Conservation (phyloP, 208 protist genomes). For the Leishmania gerbilli region DNA sequence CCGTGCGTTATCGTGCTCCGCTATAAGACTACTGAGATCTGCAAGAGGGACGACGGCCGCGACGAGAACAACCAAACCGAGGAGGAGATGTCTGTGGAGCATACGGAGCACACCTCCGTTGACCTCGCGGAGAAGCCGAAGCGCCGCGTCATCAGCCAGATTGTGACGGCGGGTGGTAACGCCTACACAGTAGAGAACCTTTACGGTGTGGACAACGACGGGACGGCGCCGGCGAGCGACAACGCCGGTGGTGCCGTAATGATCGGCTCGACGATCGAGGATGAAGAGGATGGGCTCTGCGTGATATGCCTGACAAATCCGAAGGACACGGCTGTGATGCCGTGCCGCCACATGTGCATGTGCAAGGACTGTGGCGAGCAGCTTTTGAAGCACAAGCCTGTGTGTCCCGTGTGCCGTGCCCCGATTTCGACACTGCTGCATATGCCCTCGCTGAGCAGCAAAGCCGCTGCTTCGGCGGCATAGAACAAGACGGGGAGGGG, state of each 20-base stretch:
- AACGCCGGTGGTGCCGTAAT: conserved; percentile 62
- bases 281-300: conserved; percentile 88
- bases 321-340: conserved; percentile 93
- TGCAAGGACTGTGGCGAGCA: conserved; percentile 94
- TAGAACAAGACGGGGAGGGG: not conserved
- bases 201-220: conserved; percentile 81
- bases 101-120: conserved; percentile 89
- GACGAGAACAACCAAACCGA: conserved; percentile 26
- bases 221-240: conserved; percentile 28
- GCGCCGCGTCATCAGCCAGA: conserved; percentile 86
- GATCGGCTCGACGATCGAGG: conserved; percentile 77
- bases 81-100: conserved; percentile 67
- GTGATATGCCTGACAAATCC: conserved; percentile 94
- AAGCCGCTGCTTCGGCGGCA: not conserved
- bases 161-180: conserved; percentile 71
- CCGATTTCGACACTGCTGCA: conserved; percentile 88
- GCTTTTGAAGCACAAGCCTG: conserved; percentile 90
- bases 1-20: conserved; percentile 89
- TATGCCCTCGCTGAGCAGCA: conserved; percentile 68
- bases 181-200: conserved; percentile 90
- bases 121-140: conserved; percentile 77
- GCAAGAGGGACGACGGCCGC: conserved; percentile 41
- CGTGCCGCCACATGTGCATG: conserved; percentile 95
- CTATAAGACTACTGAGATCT: conserved; percentile 77
- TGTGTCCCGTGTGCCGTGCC: conserved; percentile 94